Evolutionary conservation across 306 rosid species (phyloP).

Genomic region (Elaeagnus macrophylla): DNA sequence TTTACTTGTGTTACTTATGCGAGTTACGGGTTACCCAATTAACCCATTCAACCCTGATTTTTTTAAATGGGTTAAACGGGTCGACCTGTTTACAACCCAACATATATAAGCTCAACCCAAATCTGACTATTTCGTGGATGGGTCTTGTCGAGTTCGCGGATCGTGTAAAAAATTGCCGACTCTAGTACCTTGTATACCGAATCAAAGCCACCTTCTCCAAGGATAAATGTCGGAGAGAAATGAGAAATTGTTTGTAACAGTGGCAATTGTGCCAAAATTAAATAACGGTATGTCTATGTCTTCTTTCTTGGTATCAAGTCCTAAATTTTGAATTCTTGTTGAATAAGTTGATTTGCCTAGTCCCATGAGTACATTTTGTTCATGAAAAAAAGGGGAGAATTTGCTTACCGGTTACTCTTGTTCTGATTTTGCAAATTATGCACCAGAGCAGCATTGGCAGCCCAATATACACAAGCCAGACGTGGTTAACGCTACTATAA

Average conservation of each 20-base stretch:
- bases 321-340: neutral
- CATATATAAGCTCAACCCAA: no score
- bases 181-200: conserved; percentile 57
- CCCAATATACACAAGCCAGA: neutral
- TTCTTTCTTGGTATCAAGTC: conserved; percentile 15
- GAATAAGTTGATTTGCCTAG: neutral
- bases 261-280: no score
- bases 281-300: conserved; percentile 38
- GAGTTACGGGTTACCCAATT: no score
- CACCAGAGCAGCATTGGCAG: neutral
- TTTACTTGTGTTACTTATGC: no score
- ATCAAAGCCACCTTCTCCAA: conserved; percentile 75
- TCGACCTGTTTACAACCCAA: no score
- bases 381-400: conserved; percentile 14
- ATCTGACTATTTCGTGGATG: no score
- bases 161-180: no score
- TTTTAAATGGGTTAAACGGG: no score
- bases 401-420: conserved; percentile 19
- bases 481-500: neutral
- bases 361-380: neutral
- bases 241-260: no score
- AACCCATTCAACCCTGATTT: no score
- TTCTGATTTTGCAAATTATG: neutral
- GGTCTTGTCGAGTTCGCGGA: no score
- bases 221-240: no score